These are phyloP conservation scores for Beauveria rudraprayagi DNA, from an alignment of 2,329 filamentous ascomycete genomes.

Conservation along the genomic window DNA sequence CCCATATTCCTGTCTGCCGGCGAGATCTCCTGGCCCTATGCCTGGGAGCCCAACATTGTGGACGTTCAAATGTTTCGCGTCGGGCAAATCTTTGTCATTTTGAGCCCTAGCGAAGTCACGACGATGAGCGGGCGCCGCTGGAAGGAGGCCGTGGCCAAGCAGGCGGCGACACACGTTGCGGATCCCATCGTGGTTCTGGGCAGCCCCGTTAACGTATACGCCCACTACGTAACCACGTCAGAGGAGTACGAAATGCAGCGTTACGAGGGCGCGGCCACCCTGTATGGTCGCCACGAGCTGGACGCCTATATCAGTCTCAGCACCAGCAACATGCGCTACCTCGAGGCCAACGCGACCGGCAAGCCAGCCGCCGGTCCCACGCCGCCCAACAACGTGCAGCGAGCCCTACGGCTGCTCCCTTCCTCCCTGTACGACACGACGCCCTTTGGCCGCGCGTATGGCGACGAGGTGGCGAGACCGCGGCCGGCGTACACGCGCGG, in stretches of 20 bases:
- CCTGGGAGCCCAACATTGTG: conserved; percentile 85
- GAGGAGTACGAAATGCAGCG: conserved; percentile 80
- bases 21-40: conserved; percentile 67
- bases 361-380: conserved; percentile 44
- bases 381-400: conserved; percentile 70
- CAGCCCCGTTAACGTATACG: conserved; percentile 83
- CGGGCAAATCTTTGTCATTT: conserved; percentile 74
- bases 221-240: conserved; percentile 69
- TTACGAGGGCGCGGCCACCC: conserved; percentile 90
- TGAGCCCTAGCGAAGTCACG: conserved; percentile 79
- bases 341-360: conserved; percentile 27
- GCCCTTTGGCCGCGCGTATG: conserved; percentile 60
- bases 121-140: conserved; percentile 90
- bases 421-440: conserved; percentile 66
- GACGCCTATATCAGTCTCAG: conserved; percentile 84
- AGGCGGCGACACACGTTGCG: conserved; percentile 40
- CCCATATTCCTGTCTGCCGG: conserved; percentile 84
- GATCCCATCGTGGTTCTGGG: conserved; percentile 71
- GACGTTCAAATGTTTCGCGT: conserved; percentile 80
- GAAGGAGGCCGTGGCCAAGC: conserved; percentile 57
- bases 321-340: conserved; percentile 46
- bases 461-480: conserved; percentile 52
- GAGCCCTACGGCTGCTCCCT: conserved; percentile 69
- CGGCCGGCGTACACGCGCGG: conserved; percentile 50
- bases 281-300: conserved; percentile 76